Evolutionary conservation across 305 asterid genomes (phyloP).

Genomic region (Euphrasia arctica): DNA sequence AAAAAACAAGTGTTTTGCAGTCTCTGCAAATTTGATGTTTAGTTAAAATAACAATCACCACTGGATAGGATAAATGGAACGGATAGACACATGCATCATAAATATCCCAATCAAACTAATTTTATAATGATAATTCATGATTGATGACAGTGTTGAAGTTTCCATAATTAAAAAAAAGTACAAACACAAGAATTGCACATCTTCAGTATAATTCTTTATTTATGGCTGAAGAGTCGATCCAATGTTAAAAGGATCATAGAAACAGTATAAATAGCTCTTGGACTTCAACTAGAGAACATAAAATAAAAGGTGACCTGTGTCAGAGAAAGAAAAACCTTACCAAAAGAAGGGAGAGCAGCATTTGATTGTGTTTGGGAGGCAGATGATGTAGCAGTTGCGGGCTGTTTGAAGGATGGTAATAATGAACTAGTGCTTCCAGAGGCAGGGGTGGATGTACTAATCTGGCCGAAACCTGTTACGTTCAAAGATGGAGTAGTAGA

Average conservation of each 20-base stretch:
- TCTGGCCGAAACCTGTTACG: constrained; percentile 36
- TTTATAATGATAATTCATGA: too few species aligned
- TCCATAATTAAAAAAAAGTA: not conserved
- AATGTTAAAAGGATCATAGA: constrained; percentile 4
- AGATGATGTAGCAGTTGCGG: constrained; percentile 30
- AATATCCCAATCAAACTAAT: too few species aligned
- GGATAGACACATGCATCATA: too few species aligned
- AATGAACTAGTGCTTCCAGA: constrained; percentile 39
- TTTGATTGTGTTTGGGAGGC: constrained; percentile 37
- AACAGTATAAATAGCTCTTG: not conserved
- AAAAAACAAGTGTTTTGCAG: not conserved
- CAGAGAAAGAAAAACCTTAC: constrained; percentile 28
- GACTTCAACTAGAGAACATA: not conserved
- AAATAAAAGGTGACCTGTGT: not conserved
- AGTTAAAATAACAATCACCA: too few species aligned
- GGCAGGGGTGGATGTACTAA: constrained; percentile 34
- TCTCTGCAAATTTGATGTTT: not conserved
- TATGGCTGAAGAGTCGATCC: not conserved
- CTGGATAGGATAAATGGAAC: too few species aligned
- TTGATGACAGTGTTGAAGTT: not conserved
- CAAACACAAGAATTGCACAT: not conserved
- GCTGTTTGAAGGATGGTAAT: constrained; percentile 31
- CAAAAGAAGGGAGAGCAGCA: constrained; percentile 37
- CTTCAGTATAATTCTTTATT: constrained; percentile 10
- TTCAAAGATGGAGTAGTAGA: constrained; percentile 39